Evolutionary conservation across 148 eudicot species (phyloP).

Genomic region (Euryodendron excelsum): DNA sequence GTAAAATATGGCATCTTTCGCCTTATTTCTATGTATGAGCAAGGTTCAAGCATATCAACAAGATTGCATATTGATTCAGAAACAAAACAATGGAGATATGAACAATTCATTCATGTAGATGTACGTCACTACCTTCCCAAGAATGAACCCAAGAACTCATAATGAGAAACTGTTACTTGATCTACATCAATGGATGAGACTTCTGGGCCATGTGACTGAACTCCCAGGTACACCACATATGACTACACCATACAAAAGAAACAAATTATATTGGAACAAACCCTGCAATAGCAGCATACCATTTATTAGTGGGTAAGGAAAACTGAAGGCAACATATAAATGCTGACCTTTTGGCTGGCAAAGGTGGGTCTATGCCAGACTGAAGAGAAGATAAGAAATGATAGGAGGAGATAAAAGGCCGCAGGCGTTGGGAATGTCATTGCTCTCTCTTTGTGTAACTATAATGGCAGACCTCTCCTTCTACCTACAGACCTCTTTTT

Average conservation of each 20-base stretch:
- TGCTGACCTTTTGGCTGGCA: conserved; percentile 57
- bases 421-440: conserved; percentile 18
- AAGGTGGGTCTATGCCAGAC: conserved; percentile 42
- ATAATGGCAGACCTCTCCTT: conserved; percentile 13
- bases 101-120: neutral
- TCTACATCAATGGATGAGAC: conserved; percentile 33
- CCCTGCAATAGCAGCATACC: neutral
- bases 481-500: conserved; percentile 17
- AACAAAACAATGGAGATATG: neutral
- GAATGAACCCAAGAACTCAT: conserved; percentile 57
- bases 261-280: neutral
- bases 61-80: neutral
- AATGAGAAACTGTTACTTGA: conserved; percentile 55
- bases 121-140: conserved; percentile 49
- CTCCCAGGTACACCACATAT: conserved; percentile 85
- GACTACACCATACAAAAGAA: conserved; percentile 29
- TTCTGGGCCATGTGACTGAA: conserved; percentile 51
- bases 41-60: conserved; percentile 7
- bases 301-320: neutral
- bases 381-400: conserved; percentile 25
- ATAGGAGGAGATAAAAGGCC: conserved; percentile 26
- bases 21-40: conserved; percentile 21
- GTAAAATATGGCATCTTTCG: conserved; percentile 65
- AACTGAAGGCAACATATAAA: neutral
- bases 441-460: conserved; percentile 13